Percentiles rank a stretch among this genome's conserved stretches.
These are phyloP conservation scores for Globisporangium polare DNA, from an alignment of 352 stramenopile genomes.

Conservation along the genomic window DNA sequence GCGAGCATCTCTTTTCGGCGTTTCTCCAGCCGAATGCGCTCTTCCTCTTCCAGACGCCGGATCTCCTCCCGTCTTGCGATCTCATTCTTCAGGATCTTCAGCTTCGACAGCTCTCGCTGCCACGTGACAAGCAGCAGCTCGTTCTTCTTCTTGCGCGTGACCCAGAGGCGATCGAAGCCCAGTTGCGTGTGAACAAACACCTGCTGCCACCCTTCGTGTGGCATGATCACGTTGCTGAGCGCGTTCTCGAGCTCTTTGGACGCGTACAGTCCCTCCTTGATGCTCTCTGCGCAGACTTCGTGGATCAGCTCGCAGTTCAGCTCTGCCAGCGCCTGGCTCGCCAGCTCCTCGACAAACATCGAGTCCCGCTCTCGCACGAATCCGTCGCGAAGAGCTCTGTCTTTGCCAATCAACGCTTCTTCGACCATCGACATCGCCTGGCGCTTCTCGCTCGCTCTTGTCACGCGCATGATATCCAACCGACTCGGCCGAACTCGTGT, in stretches of 20 bases:
- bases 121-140: slow-evolving; percentile 32
- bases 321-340: slow-evolving; percentile 22
- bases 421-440: slow-evolving; percentile 59
- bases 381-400: slow-evolving; percentile 21
- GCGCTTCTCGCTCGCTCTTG: slow-evolving; percentile 58
- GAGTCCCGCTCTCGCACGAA: slow-evolving; percentile 34
- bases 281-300: slow-evolving; percentile 24
- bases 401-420: slow-evolving; percentile 28
- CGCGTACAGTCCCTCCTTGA: slow-evolving; percentile 17
- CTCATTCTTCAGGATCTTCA: slow-evolving; percentile 43
- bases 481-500: slow-evolving; percentile 15
- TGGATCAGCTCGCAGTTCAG: slow-evolving; percentile 20
- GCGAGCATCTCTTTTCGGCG: slow-evolving; percentile 61
- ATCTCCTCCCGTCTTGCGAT: slow-evolving; percentile 52
- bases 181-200: slow-evolving; percentile 8
- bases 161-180: slow-evolving; percentile 42
- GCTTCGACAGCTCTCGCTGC: slow-evolving; percentile 38
- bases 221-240: slow-evolving; percentile 11
- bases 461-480: slow-evolving; percentile 45
- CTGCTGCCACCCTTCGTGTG: background rate
- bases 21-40: slow-evolving; percentile 34
- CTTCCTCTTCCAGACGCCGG: slow-evolving; percentile 39
- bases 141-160: slow-evolving; percentile 34
- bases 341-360: slow-evolving; percentile 19
- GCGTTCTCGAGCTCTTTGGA: background rate